Conservation (phyloP, 768 basidiomycete genomes). For the Leccinum variicolor region DNA sequence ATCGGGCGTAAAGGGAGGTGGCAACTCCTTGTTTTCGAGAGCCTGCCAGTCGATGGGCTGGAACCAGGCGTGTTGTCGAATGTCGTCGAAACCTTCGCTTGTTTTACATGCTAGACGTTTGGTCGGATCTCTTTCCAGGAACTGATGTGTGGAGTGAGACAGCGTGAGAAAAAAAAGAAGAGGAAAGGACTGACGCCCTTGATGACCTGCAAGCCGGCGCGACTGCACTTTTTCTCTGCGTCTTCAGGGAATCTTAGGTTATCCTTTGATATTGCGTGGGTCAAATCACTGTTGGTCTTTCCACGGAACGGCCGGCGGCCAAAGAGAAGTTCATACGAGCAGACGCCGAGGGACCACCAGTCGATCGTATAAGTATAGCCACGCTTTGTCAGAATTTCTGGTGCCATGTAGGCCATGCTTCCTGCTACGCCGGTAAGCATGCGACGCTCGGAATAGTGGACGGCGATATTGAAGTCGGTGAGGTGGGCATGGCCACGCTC, state of each 20-base stretch:
- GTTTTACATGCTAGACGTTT: slow-evolving; percentile 83
- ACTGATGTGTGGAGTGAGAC: slow-evolving; percentile 39
- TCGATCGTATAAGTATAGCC: slow-evolving; percentile 95
- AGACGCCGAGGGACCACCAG: slow-evolving; percentile 97
- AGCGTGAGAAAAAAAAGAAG: slow-evolving; percentile 12
- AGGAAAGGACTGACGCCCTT: slow-evolving; percentile 58
- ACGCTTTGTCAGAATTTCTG: slow-evolving; percentile 84
- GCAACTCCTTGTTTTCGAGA: slow-evolving; percentile 69
- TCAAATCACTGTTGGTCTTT: slow-evolving; percentile 88
- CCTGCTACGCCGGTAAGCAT: slow-evolving; percentile 89
- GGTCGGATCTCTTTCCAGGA: slow-evolving; percentile 81
- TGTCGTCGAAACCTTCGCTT: slow-evolving; percentile 75
- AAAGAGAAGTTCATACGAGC: slow-evolving; percentile 89
- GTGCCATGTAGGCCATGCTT: slow-evolving; percentile 99
- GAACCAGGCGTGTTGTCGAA: slow-evolving; percentile 87
- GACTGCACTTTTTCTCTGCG: slow-evolving; percentile 73
- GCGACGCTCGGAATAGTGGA: slow-evolving; percentile 88
- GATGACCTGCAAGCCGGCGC: slow-evolving; percentile 73
- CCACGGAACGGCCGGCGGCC: slow-evolving; percentile 92
- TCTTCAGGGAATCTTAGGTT: slow-evolving; percentile 88
- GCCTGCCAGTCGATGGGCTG: slow-evolving; percentile 84
- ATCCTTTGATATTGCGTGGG: slow-evolving; percentile 89
- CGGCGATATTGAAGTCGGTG: slow-evolving; percentile 98
- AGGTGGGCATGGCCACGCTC: slow-evolving; percentile 94
- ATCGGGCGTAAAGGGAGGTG: slow-evolving; percentile 88